phyloP scores from a whole-genome alignment of 495 filamentous ascomycete species.

The Trichoderma parareesei region DNA sequence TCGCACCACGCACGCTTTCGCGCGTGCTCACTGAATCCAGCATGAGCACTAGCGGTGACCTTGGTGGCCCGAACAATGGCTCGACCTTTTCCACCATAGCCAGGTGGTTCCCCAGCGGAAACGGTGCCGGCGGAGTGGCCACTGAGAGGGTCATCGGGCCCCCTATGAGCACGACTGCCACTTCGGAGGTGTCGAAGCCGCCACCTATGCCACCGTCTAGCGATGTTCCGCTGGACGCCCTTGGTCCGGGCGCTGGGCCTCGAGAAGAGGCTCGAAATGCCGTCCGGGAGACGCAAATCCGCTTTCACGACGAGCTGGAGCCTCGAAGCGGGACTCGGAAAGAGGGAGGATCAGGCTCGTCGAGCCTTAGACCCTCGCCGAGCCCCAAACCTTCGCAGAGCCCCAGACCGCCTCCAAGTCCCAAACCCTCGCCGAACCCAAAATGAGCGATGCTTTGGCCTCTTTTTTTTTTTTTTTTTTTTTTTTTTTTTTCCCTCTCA shows the following conservation, averaged over 20 bases:
- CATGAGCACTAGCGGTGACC: neutral
- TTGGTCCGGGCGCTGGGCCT: neutral
- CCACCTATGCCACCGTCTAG: neutral
- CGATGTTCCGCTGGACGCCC: too few relatives aligned
- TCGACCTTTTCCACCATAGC: neutral
- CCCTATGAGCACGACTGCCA: too few relatives aligned
- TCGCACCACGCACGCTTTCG: constrained; percentile 70
- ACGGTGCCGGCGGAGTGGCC: neutral
- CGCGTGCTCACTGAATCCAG: constrained; percentile 20
- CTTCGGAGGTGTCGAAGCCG: neutral
- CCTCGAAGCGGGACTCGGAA: too few relatives aligned
- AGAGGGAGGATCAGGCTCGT: too few relatives aligned
- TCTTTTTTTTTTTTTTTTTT: too few relatives aligned
- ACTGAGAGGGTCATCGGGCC: too few relatives aligned
- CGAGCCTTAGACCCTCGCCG: too few relatives aligned
- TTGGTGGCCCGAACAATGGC: neutral
- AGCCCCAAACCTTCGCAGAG: too few relatives aligned
- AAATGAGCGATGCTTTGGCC: too few relatives aligned
- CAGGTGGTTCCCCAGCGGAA: neutral
- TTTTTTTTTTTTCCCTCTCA: too few relatives aligned
- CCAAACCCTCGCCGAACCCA: too few relatives aligned
- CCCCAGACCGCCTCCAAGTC: too few relatives aligned
- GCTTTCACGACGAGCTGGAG: neutral
- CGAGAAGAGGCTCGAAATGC: neutral
- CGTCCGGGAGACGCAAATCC: neutral